These are phyloP conservation scores for Claviceps sp. DNA, from an alignment of 2,329 filamentous ascomycete genomes.

Conservation along the genomic window DNA sequence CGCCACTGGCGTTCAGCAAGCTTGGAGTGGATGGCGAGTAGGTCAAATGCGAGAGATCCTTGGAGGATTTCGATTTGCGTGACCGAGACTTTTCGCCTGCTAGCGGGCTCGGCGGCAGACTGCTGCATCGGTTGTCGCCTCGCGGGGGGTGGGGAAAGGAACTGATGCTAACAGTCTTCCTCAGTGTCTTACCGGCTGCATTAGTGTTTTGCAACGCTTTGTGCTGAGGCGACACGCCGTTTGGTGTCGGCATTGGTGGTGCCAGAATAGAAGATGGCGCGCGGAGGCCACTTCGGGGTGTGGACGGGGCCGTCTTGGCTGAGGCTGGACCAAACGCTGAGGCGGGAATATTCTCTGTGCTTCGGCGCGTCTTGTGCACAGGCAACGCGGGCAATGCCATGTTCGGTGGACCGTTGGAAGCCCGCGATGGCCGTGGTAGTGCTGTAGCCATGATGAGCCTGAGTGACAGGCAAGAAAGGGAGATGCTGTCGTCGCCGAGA, in stretches of 20 bases:
- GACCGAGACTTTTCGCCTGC: constrained; percentile 35
- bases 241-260: constrained; percentile 39
- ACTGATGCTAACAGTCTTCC: constrained; percentile 86
- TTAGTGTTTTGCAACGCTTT: constrained; percentile 43
- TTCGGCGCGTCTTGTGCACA: constrained; percentile 58
- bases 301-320: constrained; percentile 29
- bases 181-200: constrained; percentile 53
- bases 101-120: constrained; percentile 48
- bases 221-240: constrained; percentile 41
- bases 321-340: constrained; percentile 10
- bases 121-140: constrained; percentile 43
- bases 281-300: constrained; percentile 45
- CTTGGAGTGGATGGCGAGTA: constrained; percentile 48
- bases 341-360: constrained; percentile 35
- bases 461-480: background rate
- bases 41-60: constrained; percentile 36
- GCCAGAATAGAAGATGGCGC: constrained; percentile 41
- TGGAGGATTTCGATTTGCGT: constrained; percentile 43
- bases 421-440: constrained; percentile 52
- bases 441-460: constrained; percentile 31
- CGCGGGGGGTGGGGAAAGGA: constrained; percentile 84
- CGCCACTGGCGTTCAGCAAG: constrained; percentile 64
- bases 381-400: constrained; percentile 63
- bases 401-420: constrained; percentile 57
- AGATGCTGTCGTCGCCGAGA: background rate